Conservation (phyloP, 176 grass and related monocot genomes). For the Avena insularis region DNA sequence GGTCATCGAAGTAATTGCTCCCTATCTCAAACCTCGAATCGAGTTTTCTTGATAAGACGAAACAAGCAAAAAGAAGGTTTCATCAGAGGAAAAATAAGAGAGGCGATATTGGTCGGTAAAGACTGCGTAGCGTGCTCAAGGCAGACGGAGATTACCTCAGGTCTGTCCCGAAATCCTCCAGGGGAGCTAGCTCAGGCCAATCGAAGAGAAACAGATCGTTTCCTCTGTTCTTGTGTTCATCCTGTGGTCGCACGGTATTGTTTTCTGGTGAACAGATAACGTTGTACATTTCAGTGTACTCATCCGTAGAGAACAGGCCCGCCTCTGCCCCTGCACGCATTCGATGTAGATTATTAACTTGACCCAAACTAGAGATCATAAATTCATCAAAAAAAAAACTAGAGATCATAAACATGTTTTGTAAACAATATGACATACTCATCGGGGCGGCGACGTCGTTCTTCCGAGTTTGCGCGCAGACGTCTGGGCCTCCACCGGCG, state of each 20-base stretch:
- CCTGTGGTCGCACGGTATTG: not conserved
- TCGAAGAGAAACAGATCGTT: conserved; percentile 39
- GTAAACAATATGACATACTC: not conserved
- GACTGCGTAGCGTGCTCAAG: not conserved
- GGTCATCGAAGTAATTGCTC: conserved; percentile 44
- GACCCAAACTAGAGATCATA: too few relatives aligned
- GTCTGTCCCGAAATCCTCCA: conserved; percentile 51
- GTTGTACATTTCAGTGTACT: not conserved
- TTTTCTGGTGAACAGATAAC: not conserved
- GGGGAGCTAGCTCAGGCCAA: conserved; percentile 48
- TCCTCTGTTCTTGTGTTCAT: conserved; percentile 35
- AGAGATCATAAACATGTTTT: too few relatives aligned
- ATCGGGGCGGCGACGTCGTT: not conserved
- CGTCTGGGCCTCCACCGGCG: not conserved
- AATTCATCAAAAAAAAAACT: too few relatives aligned
- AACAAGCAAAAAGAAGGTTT: not conserved
- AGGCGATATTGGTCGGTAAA: not conserved
- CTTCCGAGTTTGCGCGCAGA: not conserved
- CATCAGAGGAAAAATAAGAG: not conserved
- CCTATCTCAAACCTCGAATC: conserved; percentile 48
- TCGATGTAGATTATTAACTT: not conserved
- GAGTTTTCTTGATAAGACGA: conserved; percentile 47
- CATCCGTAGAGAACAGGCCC: conserved; percentile 9
- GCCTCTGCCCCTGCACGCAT: conserved; percentile 11
- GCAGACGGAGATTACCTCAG: conserved; percentile 40